Base-by-base conservation (phyloP, 2,329 filamentous ascomycete genomes). In the Sordariomycetes sp. region DNA sequence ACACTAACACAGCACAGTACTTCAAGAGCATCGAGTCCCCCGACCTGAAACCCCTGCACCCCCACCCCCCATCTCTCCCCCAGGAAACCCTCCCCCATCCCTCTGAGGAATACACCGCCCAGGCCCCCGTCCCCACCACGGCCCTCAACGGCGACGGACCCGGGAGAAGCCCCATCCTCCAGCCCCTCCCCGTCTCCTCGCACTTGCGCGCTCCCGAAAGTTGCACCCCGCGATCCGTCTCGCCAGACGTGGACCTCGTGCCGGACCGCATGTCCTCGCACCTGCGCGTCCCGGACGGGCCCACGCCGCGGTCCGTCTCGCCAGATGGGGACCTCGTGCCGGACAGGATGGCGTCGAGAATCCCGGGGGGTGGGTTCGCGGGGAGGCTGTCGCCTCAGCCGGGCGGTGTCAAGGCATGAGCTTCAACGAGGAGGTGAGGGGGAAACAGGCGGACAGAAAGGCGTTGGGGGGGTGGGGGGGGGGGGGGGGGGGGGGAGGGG, bases 1-100 rank as follows among this genome's bases (percentile, higher is more conserved):
- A 32, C 24, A 34, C 52, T 55, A 51, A 58, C 52, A 52, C 32
- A 8, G 17, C 4, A 45, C 62, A 83, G 73, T 87, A 87, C 68
- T 87, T 87, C 69, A 86, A 86, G 71, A 83, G 80, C 60, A 86
- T 87, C 64, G 84, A 87, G 68, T 25, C 12, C 24, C 12, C 50
- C 15, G 6, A 34, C 4, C 20, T 24, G 12, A 45, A 55, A 10
- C 59, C 54, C 15, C 52, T 52, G 13, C 35, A 55, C 52, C 20
- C 59, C 54, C 2, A 52, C 56, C 24, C 59, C 39, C 36, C 54
- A 48, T 42, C 56, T 25, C 45, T 57, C 57, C 7, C 28, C 10
- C 32, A 22, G 52, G 56, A 58, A 35, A 10, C 35, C 52, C 32
- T 57, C 56, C 22, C 32, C n/a, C 17, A 2, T 10, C 17, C 52